Conservation (phyloP, 202 grass and related monocot genomes). For the Cymbopogon flexuosus region DNA sequence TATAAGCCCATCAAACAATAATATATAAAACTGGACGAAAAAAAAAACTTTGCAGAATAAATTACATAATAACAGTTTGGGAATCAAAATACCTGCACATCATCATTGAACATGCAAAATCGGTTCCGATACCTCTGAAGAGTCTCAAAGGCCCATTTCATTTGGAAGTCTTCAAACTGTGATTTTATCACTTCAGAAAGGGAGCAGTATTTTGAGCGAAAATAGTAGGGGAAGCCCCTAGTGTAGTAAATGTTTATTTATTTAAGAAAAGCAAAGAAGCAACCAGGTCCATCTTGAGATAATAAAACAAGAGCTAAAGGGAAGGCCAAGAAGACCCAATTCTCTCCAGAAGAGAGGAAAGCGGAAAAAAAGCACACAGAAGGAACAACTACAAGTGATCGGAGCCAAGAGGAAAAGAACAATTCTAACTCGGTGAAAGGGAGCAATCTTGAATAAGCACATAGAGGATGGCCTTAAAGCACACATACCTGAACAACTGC, state of each 20-base stretch:
- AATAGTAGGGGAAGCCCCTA: background rate
- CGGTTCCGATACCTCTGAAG: conserved; percentile 78
- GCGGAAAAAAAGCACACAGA: background rate
- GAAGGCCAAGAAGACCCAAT: background rate
- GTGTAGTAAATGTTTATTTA: background rate
- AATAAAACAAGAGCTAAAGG: background rate
- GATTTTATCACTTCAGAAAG: conserved; percentile 33
- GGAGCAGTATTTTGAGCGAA: background rate
- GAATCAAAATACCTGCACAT: conserved; percentile 65
- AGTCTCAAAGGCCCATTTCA: conserved; percentile 99
- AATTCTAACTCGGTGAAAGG: background rate
- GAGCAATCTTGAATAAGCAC: conserved; percentile 22
- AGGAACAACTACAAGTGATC: background rate
- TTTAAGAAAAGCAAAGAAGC: background rate
- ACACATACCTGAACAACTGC: conserved; percentile 81
- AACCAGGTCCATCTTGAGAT: background rate
- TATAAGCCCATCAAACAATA: conserved; percentile 14
- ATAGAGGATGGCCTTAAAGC: conserved; percentile 20
- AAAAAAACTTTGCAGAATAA: background rate
- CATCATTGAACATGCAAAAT: conserved; percentile 98
- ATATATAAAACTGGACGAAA: background rate
- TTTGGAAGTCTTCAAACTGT: conserved; percentile 99
- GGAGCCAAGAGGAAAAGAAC: background rate
- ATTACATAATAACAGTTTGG: conserved; percentile 5
- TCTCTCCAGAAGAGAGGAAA: background rate